Evolutionary conservation across 192 early-diverging fungal genomes (phyloP).

Genomic region (Funneliformis geosporum): DNA sequence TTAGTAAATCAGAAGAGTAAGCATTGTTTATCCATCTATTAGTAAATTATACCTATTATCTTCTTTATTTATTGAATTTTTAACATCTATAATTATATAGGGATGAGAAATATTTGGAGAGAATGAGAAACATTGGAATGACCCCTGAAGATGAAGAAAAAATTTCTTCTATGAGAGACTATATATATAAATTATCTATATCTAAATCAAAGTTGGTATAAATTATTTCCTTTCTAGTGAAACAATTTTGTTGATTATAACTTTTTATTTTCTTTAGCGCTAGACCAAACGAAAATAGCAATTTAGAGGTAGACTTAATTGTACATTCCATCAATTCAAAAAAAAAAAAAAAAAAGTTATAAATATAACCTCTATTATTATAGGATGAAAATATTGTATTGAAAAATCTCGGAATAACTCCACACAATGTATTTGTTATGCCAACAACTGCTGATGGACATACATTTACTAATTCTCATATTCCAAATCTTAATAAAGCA

Average conservation of each 20-base stretch:
- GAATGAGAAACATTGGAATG: constrained; percentile 69
- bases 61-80: background rate
- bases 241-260: background rate
- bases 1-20: constrained; percentile 53
- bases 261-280: constrained; percentile 1
- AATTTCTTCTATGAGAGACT: constrained; percentile 70
- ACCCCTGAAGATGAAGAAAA: constrained; percentile 75
- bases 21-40: background rate
- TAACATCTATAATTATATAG: constrained; percentile 37
- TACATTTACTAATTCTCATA: background rate
- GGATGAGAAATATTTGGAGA: constrained; percentile 52
- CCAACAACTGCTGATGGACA: constrained; percentile 42
- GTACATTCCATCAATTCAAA: background rate
- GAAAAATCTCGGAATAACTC: constrained; percentile 65
- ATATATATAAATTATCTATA: constrained; percentile 72
- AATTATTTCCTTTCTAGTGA: background rate
- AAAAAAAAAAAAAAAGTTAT: no score
- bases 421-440: constrained; percentile 71
- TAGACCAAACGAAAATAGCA: constrained; percentile 36
- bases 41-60: background rate
- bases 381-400: constrained; percentile 51
- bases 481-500: background rate
- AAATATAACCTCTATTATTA: no score
- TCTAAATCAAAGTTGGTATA: constrained; percentile 43
- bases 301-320: background rate